These are phyloP conservation scores for Cyclotella baltica DNA, from an alignment of 108 stramenopile species.

Conservation along the genomic window DNA sequence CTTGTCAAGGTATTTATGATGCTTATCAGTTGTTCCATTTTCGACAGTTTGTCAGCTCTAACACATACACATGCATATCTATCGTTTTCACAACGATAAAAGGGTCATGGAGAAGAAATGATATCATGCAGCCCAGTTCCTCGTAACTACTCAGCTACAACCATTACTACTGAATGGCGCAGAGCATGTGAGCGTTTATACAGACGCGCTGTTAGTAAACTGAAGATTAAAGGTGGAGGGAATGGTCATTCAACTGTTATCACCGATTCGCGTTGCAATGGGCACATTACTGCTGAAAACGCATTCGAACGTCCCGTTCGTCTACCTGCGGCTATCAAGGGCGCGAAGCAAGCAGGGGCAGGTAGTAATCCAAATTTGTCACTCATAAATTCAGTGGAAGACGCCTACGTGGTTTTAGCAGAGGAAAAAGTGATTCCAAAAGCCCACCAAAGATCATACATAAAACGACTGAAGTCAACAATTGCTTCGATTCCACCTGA, in stretches of 20 bases:
- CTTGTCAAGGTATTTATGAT: constrained; percentile 41
- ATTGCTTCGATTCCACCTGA: constrained; percentile 58
- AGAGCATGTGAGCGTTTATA: constrained; percentile 80
- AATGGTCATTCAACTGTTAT: constrained; percentile 71
- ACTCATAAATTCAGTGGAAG: constrained; percentile 66
- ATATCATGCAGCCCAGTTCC: constrained; percentile 36
- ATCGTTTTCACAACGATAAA: not conserved
- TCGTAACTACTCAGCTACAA: constrained; percentile 16
- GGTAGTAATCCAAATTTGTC: constrained; percentile 50
- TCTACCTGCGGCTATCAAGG: constrained; percentile 87
- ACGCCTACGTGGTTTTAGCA: constrained; percentile 68
- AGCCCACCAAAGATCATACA: constrained; percentile 76
- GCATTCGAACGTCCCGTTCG: constrained; percentile 86
- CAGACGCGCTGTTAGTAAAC: constrained; percentile 59
- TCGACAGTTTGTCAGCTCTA: too few relatives aligned
- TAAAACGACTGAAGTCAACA: constrained; percentile 73
- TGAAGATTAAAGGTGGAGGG: constrained; percentile 54
- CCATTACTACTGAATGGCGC: constrained; percentile 71
- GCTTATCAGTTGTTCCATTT: constrained; percentile 23
- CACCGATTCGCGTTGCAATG: constrained; percentile 81
- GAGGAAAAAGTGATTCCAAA: constrained; percentile 71
- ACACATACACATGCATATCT: too few relatives aligned
- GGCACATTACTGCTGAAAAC: constrained; percentile 77
- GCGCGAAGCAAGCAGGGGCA: constrained; percentile 75
- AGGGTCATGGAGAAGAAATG: constrained; percentile 70